phyloP scores from a whole-genome alignment of 2,329 filamentous ascomycete genomes.

The Aspergillus piperis region DNA sequence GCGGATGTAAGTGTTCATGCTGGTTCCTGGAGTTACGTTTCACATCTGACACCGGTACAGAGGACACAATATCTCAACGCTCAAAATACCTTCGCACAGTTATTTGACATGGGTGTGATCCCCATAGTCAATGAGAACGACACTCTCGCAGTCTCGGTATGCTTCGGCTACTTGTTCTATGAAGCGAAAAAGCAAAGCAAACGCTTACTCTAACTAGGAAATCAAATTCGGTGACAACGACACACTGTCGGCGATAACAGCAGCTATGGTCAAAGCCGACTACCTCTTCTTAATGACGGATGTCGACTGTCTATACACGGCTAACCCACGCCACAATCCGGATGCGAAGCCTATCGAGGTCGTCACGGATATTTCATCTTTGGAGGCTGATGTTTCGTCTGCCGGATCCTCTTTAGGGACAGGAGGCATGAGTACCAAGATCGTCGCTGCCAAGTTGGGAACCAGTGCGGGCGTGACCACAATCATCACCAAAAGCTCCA shows the following conservation, averaged over 20 bases:
- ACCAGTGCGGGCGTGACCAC: constrained; percentile 95
- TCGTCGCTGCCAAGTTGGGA: constrained; percentile 85
- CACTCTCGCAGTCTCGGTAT: constrained; percentile 80
- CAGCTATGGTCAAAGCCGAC: constrained; percentile 95
- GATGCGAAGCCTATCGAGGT: constrained; percentile 89
- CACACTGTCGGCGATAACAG: constrained; percentile 92
- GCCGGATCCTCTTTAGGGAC: constrained; percentile 88
- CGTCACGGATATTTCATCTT: constrained; percentile 79
- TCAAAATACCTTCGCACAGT: constrained; percentile 87
- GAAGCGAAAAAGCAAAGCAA: no score
- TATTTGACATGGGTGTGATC: constrained; percentile 92
- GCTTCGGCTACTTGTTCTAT: constrained; percentile 13
- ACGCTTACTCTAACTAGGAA: constrained; percentile 53
- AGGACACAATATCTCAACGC: constrained; percentile 94
- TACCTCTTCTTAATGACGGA: constrained; percentile 98
- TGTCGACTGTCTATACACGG: constrained; percentile 95
- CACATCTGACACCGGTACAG: constrained; percentile 44
- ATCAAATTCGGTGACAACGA: constrained; percentile 99
- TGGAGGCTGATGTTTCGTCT: constrained; percentile 87
- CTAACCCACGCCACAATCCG: constrained; percentile 82
- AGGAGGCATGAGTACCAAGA: constrained; percentile 97
- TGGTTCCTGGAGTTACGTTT: not conserved
- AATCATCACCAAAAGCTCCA: constrained; percentile 91
- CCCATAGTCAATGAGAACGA: constrained; percentile 99
- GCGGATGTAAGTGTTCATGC: constrained; percentile 66